Conservation (phyloP, 257 asterid species). For the Gynochthodes officinalis region DNA sequence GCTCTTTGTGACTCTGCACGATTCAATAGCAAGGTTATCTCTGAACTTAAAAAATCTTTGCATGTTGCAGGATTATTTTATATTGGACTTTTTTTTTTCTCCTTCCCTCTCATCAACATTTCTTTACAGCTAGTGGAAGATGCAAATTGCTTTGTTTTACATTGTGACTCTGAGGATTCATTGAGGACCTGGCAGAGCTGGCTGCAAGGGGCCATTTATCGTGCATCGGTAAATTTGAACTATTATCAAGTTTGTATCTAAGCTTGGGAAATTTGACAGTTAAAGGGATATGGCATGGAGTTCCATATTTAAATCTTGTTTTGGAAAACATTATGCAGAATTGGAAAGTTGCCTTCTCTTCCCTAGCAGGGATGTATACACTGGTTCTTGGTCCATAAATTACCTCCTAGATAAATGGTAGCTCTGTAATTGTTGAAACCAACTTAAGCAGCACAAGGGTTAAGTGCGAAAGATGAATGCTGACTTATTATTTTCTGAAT, state of each 20-base stretch:
- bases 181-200: conserved; percentile 75
- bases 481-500: not conserved
- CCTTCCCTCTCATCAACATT: conserved; percentile 8
- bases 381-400: not conserved
- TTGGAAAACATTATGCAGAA: not conserved
- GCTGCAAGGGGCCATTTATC: conserved; percentile 86
- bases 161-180: conserved; percentile 66
- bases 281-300: not conserved
- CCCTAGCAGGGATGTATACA: not conserved
- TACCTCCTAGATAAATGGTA: not conserved
- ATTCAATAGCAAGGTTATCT: conserved; percentile 54
- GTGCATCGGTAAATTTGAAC: conserved; percentile 67
- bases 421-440: not conserved
- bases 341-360: not conserved
- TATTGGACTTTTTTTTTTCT: not conserved
- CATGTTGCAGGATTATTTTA: not conserved
- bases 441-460: not conserved
- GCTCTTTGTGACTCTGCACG: conserved; percentile 72
- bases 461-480: not conserved
- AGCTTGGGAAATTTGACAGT: not conserved
- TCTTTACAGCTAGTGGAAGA: conserved; percentile 71
- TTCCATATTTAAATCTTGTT: not conserved
- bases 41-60: not conserved
- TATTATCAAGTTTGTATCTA: conserved; percentile 3
- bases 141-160: conserved; percentile 70